Evolutionary conservation across 2,329 filamentous ascomycete species (phyloP).

Genomic region (Aschersonia sp.): DNA sequence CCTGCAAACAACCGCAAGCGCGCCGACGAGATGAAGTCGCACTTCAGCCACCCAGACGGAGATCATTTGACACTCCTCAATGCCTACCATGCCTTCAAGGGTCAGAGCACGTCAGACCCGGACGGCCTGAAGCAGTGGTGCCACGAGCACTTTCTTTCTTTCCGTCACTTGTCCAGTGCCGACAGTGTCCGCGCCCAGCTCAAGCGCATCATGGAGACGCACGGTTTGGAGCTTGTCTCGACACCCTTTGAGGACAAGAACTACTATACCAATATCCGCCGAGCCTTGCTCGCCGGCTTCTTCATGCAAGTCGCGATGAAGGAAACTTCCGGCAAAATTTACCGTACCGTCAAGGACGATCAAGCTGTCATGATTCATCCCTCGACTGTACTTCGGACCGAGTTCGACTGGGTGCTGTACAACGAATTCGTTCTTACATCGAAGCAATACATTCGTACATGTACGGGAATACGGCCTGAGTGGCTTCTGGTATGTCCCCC

Average conservation of each 20-base stretch:
- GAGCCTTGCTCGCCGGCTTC: slow-evolving; percentile 84
- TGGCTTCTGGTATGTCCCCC: slow-evolving; percentile 66
- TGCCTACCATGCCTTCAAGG: slow-evolving; percentile 95
- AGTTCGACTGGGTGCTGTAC: slow-evolving; percentile 94
- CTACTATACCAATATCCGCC: slow-evolving; percentile 95
- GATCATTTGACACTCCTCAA: slow-evolving; percentile 95
- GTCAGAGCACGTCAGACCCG: slow-evolving; percentile 41
- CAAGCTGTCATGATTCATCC: slow-evolving; percentile 89
- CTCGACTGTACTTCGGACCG: slow-evolving; percentile 73
- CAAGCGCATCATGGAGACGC: slow-evolving; percentile 91
- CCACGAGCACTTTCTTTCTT: slow-evolving; percentile 88
- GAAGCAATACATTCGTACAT: slow-evolving; percentile 94
- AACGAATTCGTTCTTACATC: slow-evolving; percentile 97
- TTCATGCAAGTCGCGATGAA: slow-evolving; percentile 99
- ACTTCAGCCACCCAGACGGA: slow-evolving; percentile 84
- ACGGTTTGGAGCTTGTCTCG: slow-evolving; percentile 71
- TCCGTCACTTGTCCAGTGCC: slow-evolving; percentile 75
- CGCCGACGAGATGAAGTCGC: slow-evolving; percentile 92
- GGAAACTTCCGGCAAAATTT: slow-evolving; percentile 75
- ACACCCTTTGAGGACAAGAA: slow-evolving; percentile 90
- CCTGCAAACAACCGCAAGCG: slow-evolving; percentile 75
- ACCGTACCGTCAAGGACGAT: slow-evolving; percentile 92
- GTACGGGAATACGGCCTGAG: slow-evolving; percentile 82
- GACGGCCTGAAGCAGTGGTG: slow-evolving; percentile 79
- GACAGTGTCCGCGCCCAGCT: slow-evolving; percentile 90